Evolutionary conservation across 2,329 filamentous ascomycete genomes (phyloP).

Genomic region (Cytospora piceicola): DNA sequence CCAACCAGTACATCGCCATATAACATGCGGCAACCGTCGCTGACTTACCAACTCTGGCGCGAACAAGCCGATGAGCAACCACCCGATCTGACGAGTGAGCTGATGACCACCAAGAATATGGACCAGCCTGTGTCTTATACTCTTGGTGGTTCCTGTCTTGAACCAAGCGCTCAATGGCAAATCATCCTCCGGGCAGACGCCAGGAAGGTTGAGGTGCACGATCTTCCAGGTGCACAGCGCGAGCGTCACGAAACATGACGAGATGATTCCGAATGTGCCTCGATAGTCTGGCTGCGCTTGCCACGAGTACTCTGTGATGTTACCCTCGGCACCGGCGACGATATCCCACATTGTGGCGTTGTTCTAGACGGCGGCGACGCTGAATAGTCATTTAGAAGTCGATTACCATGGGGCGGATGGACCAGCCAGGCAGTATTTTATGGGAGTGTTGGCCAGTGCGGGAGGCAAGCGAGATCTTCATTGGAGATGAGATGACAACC

Average conservation of each 20-base stretch:
- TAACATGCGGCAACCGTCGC: background rate
- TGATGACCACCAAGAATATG: slow-evolving; percentile 25
- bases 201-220: slow-evolving; percentile 22
- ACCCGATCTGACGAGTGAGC: slow-evolving; percentile 22
- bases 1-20: background rate
- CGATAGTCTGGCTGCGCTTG: slow-evolving; percentile 17
- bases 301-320: slow-evolving; percentile 15
- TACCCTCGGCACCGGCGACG: slow-evolving; percentile 20
- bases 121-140: slow-evolving; percentile 18
- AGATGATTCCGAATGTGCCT: slow-evolving; percentile 21
- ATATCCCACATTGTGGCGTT: slow-evolving; percentile 26
- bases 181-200: slow-evolving; percentile 19
- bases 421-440: background rate
- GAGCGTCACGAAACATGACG: slow-evolving; percentile 24
- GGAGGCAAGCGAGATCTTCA: background rate
- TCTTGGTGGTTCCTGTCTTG: slow-evolving; percentile 12
- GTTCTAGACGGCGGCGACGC: background rate
- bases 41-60: slow-evolving; percentile 23
- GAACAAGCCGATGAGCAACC: slow-evolving; percentile 21
- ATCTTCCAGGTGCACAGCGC: slow-evolving; percentile 25
- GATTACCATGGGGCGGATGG: background rate
- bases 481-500: slow-evolving; percentile 15
- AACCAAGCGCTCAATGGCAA: slow-evolving; percentile 22
- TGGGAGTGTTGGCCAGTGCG: background rate
- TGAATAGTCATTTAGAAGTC: background rate